These are phyloP conservation scores for Ceratorhiza oryzae-sativae DNA, from an alignment of 1,284 basidiomycete genomes.

Conservation along the genomic window DNA sequence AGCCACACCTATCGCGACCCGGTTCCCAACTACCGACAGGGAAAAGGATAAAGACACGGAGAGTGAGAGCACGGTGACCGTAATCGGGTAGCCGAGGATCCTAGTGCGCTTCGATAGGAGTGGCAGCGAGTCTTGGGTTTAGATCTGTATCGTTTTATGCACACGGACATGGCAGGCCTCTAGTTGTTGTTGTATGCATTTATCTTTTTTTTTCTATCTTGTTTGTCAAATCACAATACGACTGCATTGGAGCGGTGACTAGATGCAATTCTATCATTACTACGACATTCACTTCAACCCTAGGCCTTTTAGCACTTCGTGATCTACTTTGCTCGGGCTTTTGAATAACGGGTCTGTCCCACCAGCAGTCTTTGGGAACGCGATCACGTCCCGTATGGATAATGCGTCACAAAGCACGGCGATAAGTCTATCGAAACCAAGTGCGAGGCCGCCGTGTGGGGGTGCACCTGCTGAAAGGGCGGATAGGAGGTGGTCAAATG, in stretches of 20 bases:
- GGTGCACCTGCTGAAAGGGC: slow-evolving; percentile 90
- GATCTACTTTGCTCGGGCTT: slow-evolving; percentile 72
- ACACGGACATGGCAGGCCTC: slow-evolving; percentile 4
- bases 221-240: background rate
- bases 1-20: slow-evolving; percentile 10
- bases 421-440: slow-evolving; percentile 93
- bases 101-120: too few species aligned
- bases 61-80: slow-evolving; percentile 18
- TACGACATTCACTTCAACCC: slow-evolving; percentile 44
- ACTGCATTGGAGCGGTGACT: background rate
- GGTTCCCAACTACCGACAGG: background rate
- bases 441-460: slow-evolving; percentile 93
- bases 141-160: background rate
- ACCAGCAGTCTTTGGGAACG: slow-evolving; percentile 88
- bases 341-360: slow-evolving; percentile 91
- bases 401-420: slow-evolving; percentile 84
- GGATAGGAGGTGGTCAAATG: slow-evolving; percentile 85
- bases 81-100: background rate
- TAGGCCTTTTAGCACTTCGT: slow-evolving; percentile 60
- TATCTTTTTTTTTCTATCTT: slow-evolving; percentile 1
- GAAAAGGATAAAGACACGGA: slow-evolving; percentile 13
- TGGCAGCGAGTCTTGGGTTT: background rate
- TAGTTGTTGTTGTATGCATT: slow-evolving; percentile 20
- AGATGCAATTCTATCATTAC: background rate
- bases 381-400: slow-evolving; percentile 93